Conservation (phyloP, 805 yeast genomes). For the Sugiyamaella mastotermitis region DNA sequence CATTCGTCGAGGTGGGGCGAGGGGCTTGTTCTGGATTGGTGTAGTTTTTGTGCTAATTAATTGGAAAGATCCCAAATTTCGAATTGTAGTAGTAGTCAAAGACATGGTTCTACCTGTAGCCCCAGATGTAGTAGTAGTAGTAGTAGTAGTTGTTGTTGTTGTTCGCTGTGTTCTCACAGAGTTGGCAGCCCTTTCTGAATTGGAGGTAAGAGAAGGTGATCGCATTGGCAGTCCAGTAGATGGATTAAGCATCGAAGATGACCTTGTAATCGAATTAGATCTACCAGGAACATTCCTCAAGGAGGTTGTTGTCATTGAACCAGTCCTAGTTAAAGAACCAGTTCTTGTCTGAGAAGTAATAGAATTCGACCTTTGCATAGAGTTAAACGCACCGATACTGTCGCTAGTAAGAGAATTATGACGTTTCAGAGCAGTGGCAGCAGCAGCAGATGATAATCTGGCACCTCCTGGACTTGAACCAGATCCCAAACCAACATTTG, state of each 20-base stretch:
- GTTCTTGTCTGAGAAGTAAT: conserved; percentile 6
- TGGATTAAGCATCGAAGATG: not conserved
- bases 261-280: not conserved
- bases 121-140: conserved; percentile 24
- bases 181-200: conserved; percentile 1
- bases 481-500: conserved; percentile 24
- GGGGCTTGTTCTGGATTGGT: conserved; percentile 9
- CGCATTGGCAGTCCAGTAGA: conserved; percentile 8
- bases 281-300: not conserved
- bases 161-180: conserved; percentile 16
- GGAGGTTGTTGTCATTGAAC: no score
- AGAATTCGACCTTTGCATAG: conserved; percentile 20
- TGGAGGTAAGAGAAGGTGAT: conserved; percentile 5
- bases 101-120: conserved; percentile 32
- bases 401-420: conserved; percentile 20
- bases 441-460: conserved; percentile 27
- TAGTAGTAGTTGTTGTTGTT: conserved; percentile 19
- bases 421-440: conserved; percentile 32
- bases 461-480: not conserved
- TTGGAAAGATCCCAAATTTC: conserved; percentile 32
- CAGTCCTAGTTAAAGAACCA: not conserved
- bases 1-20: conserved; percentile 5
- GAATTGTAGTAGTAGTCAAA: conserved; percentile 32
- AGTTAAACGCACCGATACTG: conserved; percentile 9
- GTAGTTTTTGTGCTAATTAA: conserved; percentile 27